phyloP scores from a whole-genome alignment of 2,329 filamentous ascomycete genomes.

The Stagonosporopsis cucurbitacearum region DNA sequence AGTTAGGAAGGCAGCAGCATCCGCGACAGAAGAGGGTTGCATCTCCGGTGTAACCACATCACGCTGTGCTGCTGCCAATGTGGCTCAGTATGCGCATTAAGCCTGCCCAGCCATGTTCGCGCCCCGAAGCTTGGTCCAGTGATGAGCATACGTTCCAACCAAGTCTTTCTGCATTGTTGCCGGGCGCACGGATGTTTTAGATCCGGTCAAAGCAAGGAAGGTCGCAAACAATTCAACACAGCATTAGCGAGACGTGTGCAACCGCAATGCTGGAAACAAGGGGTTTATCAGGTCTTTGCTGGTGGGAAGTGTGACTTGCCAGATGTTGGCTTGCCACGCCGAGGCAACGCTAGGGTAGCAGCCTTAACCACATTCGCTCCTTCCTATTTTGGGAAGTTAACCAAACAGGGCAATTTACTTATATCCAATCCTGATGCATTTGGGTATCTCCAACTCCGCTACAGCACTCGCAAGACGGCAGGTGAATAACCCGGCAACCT shows the following conservation, averaged over 20 bases:
- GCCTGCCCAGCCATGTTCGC: slow-evolving; percentile 10
- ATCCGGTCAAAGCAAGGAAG: slow-evolving; percentile 31
- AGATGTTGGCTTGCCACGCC: slow-evolving; percentile 25
- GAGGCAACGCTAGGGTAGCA: slow-evolving; percentile 25
- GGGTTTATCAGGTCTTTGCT: slow-evolving; percentile 22
- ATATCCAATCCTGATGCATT: slow-evolving; percentile 26
- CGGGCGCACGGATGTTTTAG: slow-evolving; percentile 12
- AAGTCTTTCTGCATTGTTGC: slow-evolving; percentile 18
- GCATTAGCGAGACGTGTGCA: slow-evolving; percentile 32
- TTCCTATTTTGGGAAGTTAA: slow-evolving; percentile 32
- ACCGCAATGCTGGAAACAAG: slow-evolving; percentile 23
- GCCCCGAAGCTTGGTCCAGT: slow-evolving; percentile 32
- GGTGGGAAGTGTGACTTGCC: slow-evolving; percentile 28
- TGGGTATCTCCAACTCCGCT: slow-evolving; percentile 38
- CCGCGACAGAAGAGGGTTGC: slow-evolving; percentile 11
- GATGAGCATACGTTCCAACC: slow-evolving; percentile 28
- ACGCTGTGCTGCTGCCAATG: slow-evolving; percentile 12
- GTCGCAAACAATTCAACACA: slow-evolving; percentile 25
- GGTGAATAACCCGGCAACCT: slow-evolving; percentile 18
- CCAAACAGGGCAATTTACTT: slow-evolving; percentile 33
- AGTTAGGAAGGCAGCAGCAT: slow-evolving; percentile 16
- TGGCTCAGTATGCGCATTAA: slow-evolving; percentile 12
- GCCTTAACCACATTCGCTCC: slow-evolving; percentile 22
- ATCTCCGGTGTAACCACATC: slow-evolving; percentile 13
- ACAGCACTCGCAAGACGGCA: slow-evolving; percentile 26